Evolutionary conservation across 371 early-diverging fungal species (phyloP).

Genomic region (Mucor indicus): DNA sequence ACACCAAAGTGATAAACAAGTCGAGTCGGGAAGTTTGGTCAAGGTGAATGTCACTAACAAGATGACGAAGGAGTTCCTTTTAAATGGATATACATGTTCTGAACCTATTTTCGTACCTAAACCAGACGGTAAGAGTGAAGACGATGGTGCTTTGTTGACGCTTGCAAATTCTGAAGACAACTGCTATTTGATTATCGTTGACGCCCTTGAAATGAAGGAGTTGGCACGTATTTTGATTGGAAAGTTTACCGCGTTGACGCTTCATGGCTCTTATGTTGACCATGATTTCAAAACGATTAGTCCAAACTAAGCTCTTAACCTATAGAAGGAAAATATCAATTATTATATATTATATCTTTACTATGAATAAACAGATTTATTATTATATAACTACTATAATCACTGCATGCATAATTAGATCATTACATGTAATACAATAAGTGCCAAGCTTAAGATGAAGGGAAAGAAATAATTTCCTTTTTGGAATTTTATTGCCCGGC

Average conservation of each 20-base stretch:
- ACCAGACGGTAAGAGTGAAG: conserved; percentile 40
- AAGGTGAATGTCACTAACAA: conserved; percentile 41
- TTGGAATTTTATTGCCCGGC: too few relatives aligned
- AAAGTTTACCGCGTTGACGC: conserved; percentile 43
- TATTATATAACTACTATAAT: too few relatives aligned
- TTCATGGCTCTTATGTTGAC: conserved; percentile 52
- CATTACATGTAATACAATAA: too few relatives aligned
- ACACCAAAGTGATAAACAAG: conserved; percentile 17
- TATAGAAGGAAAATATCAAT: too few relatives aligned
- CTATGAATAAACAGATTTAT: too few relatives aligned
- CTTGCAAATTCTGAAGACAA: conserved; percentile 39
- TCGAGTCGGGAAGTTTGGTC: conserved; percentile 33
- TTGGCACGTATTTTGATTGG: conserved; percentile 50
- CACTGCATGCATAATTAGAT: too few relatives aligned
- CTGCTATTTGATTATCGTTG: conserved; percentile 51
- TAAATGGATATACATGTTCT: conserved; percentile 53
- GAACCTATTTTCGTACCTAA: conserved; percentile 64
- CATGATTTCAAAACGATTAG: conserved; percentile 32
- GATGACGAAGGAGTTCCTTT: not conserved
- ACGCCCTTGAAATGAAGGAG: conserved; percentile 54
- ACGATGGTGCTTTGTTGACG: conserved; percentile 62
- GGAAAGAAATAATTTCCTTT: too few relatives aligned
- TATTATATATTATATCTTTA: too few relatives aligned
- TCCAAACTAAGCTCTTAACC: too few relatives aligned
- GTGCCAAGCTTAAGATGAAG: too few relatives aligned